A percentile compares a stretch with the other conserved stretches of the same genome.
Conservation (phyloP, 176 grass and related monocot genomes). For the Themeda triandra region DNA sequence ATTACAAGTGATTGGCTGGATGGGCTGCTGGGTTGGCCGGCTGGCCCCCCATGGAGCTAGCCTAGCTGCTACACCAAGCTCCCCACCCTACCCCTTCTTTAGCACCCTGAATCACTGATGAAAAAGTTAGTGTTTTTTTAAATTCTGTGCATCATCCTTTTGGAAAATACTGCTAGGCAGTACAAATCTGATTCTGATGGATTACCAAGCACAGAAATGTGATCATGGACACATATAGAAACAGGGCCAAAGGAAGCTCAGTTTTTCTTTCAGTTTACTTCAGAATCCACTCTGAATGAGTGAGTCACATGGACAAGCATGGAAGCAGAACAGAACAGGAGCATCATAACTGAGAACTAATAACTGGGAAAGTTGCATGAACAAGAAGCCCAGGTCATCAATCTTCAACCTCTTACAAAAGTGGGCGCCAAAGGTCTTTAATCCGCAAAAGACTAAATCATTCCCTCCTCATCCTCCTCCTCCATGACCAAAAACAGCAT, state of each 20-base stretch:
- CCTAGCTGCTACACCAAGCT: constrained; percentile 14
- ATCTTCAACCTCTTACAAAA: constrained; percentile 41
- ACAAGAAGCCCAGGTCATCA: not conserved
- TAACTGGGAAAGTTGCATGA: not conserved
- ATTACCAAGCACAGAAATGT: not conserved
- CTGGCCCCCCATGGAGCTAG: constrained; percentile 17
- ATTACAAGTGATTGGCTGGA: constrained; percentile 5
- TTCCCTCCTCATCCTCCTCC: not conserved
- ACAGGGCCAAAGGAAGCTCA: not conserved
- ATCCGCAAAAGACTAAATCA: constrained; percentile 46
- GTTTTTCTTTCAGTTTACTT: constrained; percentile 6
- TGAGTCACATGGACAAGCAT: constrained; percentile 6
- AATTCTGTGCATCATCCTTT: not conserved
- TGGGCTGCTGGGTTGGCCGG: not conserved
- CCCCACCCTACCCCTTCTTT: constrained; percentile 29
- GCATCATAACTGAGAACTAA: constrained; percentile 1
- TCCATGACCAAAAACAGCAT: constrained; percentile 34
- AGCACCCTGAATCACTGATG: constrained; percentile 31
- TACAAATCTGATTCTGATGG: not conserved
- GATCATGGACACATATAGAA: not conserved
- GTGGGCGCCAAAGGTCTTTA: constrained; percentile 33
- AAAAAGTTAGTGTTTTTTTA: not conserved
- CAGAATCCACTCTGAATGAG: not conserved
- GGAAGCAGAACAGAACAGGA: not conserved
- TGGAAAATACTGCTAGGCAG: not conserved